These are phyloP conservation scores for Pyrenula massariospora DNA, from an alignment of 495 filamentous ascomycete genomes.

Conservation along the genomic window DNA sequence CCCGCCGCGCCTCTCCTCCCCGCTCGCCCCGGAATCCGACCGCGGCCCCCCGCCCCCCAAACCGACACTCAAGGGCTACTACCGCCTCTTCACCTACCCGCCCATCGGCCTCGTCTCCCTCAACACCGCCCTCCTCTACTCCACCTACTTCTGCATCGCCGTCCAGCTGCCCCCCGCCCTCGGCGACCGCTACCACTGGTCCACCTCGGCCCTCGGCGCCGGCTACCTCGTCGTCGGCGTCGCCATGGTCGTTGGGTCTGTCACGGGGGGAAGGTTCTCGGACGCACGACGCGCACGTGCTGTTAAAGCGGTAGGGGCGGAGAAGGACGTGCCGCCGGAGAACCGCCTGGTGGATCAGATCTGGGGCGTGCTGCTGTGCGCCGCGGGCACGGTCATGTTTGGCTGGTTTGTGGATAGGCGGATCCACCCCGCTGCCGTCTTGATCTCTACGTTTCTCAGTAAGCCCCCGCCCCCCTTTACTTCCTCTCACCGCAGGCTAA, in stretches of 20 bases:
- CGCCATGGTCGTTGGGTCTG: conserved; percentile 15
- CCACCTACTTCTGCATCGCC: conserved; percentile 12
- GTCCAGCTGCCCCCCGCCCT: conserved; percentile 14
- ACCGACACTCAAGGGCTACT: conserved; percentile 11
- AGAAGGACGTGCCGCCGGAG: conserved; percentile 11
- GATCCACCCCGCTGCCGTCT: conserved; percentile 10
- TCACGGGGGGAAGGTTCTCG: conserved; percentile 15
- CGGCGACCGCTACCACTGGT: conserved; percentile 16
- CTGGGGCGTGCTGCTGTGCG: conserved; percentile 13
- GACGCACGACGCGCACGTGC: conserved; percentile 8
- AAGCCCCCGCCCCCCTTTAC: neutral
- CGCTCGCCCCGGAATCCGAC: conserved; percentile 6
- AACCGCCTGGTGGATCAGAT: conserved; percentile 14
- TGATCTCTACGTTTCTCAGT: conserved; percentile 7
- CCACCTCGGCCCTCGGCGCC: conserved; percentile 12
- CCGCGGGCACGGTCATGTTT: conserved; percentile 16
- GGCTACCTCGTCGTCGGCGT: conserved; percentile 16
- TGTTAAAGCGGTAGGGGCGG: conserved; percentile 1
- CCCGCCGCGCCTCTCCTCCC: conserved; percentile 2
- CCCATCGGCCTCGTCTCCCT: conserved; percentile 16
- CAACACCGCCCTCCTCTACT: conserved; percentile 17
- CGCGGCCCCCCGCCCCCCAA: conserved; percentile 11
- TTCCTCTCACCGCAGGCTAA: neutral
- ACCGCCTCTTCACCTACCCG: conserved; percentile 12
- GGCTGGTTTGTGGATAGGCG: conserved; percentile 17